Percentiles rank a stretch among this genome's conserved stretches.
phyloP scores from a whole-genome alignment of 192 early-diverging fungal genomes.

The Rhizophagus sp. region DNA sequence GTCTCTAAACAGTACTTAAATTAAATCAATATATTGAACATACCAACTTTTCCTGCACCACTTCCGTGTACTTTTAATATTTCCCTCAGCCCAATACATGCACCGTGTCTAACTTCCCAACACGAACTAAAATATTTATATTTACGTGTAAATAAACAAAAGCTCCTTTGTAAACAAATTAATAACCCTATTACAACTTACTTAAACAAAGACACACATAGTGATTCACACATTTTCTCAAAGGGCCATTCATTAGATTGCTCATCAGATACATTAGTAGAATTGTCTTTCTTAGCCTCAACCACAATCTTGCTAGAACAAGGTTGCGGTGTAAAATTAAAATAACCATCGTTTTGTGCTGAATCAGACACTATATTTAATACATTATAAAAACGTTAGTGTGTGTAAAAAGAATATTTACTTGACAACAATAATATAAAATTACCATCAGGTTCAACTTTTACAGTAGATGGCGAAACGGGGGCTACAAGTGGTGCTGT shows the following conservation, averaged over 20 bases:
- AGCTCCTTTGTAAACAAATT: no score
- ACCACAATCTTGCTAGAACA: slow-evolving; percentile 66
- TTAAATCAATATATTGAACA: not conserved
- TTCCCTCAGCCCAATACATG: slow-evolving; percentile 89
- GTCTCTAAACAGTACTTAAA: not conserved
- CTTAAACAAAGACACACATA: slow-evolving; percentile 62
- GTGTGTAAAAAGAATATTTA: not conserved
- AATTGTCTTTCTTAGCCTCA: slow-evolving; percentile 56
- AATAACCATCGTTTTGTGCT: slow-evolving; percentile 49
- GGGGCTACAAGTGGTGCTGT: slow-evolving; percentile 28
- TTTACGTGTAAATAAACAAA: slow-evolving; percentile 63
- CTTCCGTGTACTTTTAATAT: slow-evolving; percentile 84
- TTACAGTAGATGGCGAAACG: slow-evolving; percentile 14
- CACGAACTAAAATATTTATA: slow-evolving; percentile 56
- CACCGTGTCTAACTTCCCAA: slow-evolving; percentile 97
- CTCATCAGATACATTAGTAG: slow-evolving; percentile 37
- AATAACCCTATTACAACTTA: slow-evolving; percentile 32
- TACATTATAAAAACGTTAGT: not conserved
- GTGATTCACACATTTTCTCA: slow-evolving; percentile 56
- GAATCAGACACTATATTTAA: slow-evolving; percentile 30
- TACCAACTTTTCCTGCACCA: slow-evolving; percentile 74
- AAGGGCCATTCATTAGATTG: slow-evolving; percentile 55
- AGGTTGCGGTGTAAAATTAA: slow-evolving; percentile 60
- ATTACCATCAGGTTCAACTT: slow-evolving; percentile 30
- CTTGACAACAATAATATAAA: not conserved